These are phyloP conservation scores for Medicago lupulina DNA, from an alignment of 306 rosid species.

Conservation along the genomic window DNA sequence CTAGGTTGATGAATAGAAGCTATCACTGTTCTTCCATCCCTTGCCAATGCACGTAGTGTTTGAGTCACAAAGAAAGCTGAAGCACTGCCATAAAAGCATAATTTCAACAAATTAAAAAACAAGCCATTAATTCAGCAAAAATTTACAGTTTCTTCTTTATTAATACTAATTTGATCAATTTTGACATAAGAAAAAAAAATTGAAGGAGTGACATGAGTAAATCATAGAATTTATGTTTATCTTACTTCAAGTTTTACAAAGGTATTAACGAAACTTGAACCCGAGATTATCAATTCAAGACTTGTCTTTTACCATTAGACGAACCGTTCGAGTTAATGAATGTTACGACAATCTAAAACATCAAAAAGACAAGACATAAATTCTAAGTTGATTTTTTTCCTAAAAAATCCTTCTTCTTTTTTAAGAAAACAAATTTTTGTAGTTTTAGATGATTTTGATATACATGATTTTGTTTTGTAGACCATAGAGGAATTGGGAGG, in stretches of 20 bases:
- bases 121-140: slow-evolving; percentile 2
- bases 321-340: background rate
- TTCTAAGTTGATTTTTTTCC: background rate
- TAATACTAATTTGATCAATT: background rate
- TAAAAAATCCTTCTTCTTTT: too few species aligned
- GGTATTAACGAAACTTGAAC: too few species aligned
- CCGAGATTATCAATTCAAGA: too few species aligned
- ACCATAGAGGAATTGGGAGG: background rate
- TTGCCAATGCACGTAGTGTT: slow-evolving; percentile 81
- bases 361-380: background rate
- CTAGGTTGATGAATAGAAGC: slow-evolving; percentile 99
- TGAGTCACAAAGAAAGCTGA: slow-evolving; percentile 97
- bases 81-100: slow-evolving; percentile 67
- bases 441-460: background rate
- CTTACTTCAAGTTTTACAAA: too few species aligned
- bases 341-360: background rate
- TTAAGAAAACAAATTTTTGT: background rate
- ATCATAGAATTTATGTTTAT: background rate
- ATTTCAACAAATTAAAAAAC: background rate
- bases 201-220: too few species aligned
- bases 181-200: background rate
- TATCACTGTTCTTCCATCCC: slow-evolving; percentile 92
- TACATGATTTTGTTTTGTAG: background rate
- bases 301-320: too few species aligned
- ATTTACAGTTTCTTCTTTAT: background rate